Evolutionary conservation across 2,329 filamentous ascomycete genomes (phyloP).

Genomic region (Epichloe glyceriae): DNA sequence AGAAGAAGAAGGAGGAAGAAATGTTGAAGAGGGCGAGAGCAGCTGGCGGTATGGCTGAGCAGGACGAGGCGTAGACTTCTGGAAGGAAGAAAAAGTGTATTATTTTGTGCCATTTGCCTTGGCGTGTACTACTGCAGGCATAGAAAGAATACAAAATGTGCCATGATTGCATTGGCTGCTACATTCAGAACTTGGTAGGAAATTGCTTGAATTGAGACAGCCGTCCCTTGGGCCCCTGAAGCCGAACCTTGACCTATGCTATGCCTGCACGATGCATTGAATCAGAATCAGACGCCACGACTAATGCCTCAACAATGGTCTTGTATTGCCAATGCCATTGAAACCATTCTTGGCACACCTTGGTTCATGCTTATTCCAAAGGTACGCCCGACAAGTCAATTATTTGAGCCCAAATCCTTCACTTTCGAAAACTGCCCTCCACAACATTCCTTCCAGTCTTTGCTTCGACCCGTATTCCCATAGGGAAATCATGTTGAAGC

Average conservation of each 20-base stretch:
- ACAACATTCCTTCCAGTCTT: conserved; percentile 59
- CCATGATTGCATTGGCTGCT: neutral
- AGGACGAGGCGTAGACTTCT: conserved; percentile 15
- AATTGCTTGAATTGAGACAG: neutral
- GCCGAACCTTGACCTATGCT: neutral
- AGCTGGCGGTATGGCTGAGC: conserved; percentile 23
- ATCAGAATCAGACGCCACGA: neutral
- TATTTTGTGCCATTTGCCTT: conserved; percentile 8
- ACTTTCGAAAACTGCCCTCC: conserved; percentile 78
- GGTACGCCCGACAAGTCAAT: neutral
- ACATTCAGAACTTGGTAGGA: neutral
- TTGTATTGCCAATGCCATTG: too few relatives aligned
- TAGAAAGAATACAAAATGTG: neutral
- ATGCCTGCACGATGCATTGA: neutral
- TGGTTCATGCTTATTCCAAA: neutral
- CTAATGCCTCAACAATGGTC: neutral
- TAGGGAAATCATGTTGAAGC: conserved; percentile 74
- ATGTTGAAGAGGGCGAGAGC: conserved; percentile 29
- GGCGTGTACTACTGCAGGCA: conserved; percentile 13
- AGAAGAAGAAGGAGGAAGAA: conserved; percentile 48
- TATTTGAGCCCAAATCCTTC: conserved; percentile 85
- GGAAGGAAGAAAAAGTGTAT: neutral
- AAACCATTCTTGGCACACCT: too few relatives aligned
- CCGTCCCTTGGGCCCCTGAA: neutral
- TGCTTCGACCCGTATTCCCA: conserved; percentile 57